Conservation (phyloP, 2,329 filamentous ascomycete species). For the Triangularia setosa region DNA sequence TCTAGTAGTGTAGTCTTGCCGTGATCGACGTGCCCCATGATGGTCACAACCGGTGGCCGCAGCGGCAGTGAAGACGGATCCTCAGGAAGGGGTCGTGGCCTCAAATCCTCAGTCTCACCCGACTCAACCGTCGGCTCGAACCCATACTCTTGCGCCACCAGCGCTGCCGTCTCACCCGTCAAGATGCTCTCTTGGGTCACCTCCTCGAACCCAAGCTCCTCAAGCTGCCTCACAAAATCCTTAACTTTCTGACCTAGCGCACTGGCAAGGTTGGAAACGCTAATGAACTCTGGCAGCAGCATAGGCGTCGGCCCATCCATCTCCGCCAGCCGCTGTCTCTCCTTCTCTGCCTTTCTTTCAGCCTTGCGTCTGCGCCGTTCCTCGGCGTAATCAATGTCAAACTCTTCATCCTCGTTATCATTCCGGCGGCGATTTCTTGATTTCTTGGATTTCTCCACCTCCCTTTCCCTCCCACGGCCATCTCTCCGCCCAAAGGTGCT, state of each 20-base stretch:
- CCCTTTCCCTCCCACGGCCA: not conserved
- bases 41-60: slow-evolving; percentile 91
- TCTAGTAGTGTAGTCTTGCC: slow-evolving; percentile 97
- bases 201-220: slow-evolving; percentile 85
- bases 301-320: slow-evolving; percentile 53
- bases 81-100: slow-evolving; percentile 62
- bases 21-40: slow-evolving; percentile 99
- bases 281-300: slow-evolving; percentile 86
- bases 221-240: slow-evolving; percentile 70
- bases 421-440: slow-evolving; percentile 4
- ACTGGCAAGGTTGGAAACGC: slow-evolving; percentile 74
- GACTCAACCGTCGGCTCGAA: slow-evolving; percentile 77
- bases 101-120: slow-evolving; percentile 65
- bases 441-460: slow-evolving; percentile 17
- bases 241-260: slow-evolving; percentile 68
- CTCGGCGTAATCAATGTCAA: slow-evolving; percentile 38
- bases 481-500: not conserved
- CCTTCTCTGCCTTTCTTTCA: slow-evolving; percentile 40
- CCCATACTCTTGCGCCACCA: slow-evolving; percentile 90
- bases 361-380: slow-evolving; percentile 39
- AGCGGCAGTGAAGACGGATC: slow-evolving; percentile 65
- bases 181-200: slow-evolving; percentile 79
- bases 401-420: slow-evolving; percentile 38
- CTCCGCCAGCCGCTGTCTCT: slow-evolving; percentile 35
- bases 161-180: slow-evolving; percentile 82